Evolutionary conservation across 2,329 filamentous ascomycete species (phyloP), one percentile per base, ranked within the genome.

Genomic region (Colletotrichum magnum): DNA sequence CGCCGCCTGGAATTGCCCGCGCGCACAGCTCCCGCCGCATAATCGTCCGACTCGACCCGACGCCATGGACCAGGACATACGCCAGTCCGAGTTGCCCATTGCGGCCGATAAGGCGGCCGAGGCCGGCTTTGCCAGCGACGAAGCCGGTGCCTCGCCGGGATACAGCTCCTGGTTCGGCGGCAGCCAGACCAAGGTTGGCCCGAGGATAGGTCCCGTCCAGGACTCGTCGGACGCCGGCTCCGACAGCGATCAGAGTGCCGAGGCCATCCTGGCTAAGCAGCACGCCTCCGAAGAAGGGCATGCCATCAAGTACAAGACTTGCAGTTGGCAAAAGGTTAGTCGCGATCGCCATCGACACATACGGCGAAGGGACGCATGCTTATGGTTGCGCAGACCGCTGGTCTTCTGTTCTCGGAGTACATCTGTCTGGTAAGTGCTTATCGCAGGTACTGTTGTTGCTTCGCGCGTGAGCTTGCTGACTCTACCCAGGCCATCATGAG

Each of bases 341-440:
- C 41, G 41, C 32, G 10, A 36, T 10, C 2, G 12, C 16, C 9
- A 47, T 36, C 1, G 24, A 9, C 24, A 48, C 41, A 41, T 7
- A n/a, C 16, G 9, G n/a, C 32, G 28, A n/a, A 32, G 26, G 18
- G 26, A 16, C 10, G 26, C 41, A 9, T 53, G 41, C 54, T 68
- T 39, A 63, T 18, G 6, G 16, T 18, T 9, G 12, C 9, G 13
- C 16, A 68, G 92, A 97, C 95, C 61, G 94, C 95, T 0, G 94
- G 92, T 1, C 80, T 97, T 74, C 89, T 98, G 59, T 97, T 98
- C 82, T 96, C 94, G 58, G 95, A 98, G 84, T 98, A 98, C 79
- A 98, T 98, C 69, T 68, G 71, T 4, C 10, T 62, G n/a, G 69
- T 71, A 13, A 52, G 78, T 10, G 10, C 32, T 36, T 36, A 9